phyloP scores from a whole-genome alignment of 345 rosid genomes.

The Brassica cretica region DNA sequence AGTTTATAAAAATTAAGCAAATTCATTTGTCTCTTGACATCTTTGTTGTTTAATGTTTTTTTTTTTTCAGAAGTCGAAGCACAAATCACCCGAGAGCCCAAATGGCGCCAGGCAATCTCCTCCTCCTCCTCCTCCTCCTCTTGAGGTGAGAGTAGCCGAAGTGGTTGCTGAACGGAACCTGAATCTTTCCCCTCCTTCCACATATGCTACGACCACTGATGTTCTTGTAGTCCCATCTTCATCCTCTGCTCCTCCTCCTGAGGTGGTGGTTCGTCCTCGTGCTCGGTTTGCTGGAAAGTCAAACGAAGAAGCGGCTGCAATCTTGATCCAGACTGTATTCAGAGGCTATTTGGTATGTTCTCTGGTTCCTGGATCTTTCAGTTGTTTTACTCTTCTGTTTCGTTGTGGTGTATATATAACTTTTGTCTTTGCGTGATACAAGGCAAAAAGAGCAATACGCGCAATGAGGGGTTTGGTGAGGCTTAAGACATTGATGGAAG shows the following conservation, averaged over 20 bases:
- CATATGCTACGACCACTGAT: slow-evolving; percentile 36
- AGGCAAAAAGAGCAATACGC: slow-evolving; percentile 79
- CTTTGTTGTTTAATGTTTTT: slow-evolving; percentile 1
- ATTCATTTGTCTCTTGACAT: slow-evolving; percentile 15
- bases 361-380: background rate
- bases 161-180: slow-evolving; percentile 46
- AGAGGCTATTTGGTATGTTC: slow-evolving; percentile 76
- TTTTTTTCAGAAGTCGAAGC: slow-evolving; percentile 35
- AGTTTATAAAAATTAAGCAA: slow-evolving; percentile 22
- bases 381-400: background rate
- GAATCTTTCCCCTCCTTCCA: slow-evolving; percentile 38
- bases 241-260: slow-evolving; percentile 32
- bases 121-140: slow-evolving; percentile 39
- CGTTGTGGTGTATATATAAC: background rate
- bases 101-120: slow-evolving; percentile 40
- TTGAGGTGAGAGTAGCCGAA: slow-evolving; percentile 53
- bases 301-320: slow-evolving; percentile 78
- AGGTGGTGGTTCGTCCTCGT: slow-evolving; percentile 45
- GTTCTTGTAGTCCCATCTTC: slow-evolving; percentile 41
- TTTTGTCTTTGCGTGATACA: slow-evolving; percentile 31
- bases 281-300: slow-evolving; percentile 60
- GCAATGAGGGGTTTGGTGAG: slow-evolving; percentile 86
- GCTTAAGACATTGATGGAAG: slow-evolving; percentile 81
- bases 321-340: slow-evolving; percentile 83
- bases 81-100: slow-evolving; percentile 24